Conservation (phyloP, 1,139 yeast genomes). For the Kurtzmaniella quercitrusa region DNA sequence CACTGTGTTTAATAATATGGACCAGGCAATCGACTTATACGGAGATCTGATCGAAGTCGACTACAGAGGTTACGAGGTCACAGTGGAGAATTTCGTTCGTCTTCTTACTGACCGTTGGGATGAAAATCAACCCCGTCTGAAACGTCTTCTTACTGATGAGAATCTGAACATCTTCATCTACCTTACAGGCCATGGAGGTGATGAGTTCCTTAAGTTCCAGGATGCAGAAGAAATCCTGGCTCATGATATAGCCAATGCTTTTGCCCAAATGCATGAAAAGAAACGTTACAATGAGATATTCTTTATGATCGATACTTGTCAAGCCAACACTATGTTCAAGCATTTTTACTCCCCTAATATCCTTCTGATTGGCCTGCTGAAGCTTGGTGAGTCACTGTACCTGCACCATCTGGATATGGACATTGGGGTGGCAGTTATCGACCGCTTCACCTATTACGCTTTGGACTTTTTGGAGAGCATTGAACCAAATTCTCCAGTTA, state of each 20-base stretch:
- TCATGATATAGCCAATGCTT: conserved; percentile 94
- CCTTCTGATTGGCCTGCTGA: conserved; percentile 91
- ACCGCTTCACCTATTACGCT: conserved; percentile 89
- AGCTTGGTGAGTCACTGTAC: conserved; percentile 82
- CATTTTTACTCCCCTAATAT: conserved; percentile 90
- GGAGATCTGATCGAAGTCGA: conserved; percentile 96
- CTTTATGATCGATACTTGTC: conserved; percentile 98
- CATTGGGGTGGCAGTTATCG: conserved; percentile 96
- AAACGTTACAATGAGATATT: conserved; percentile 90
- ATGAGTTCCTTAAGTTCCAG: conserved; percentile 92
- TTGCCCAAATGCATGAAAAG: conserved; percentile 95
- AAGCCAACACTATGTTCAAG: conserved; percentile 96
- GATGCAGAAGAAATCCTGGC: conserved; percentile 98
- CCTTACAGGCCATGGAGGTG: conserved; percentile 98
- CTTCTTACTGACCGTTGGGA: conserved; percentile 94
- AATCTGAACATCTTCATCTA: conserved; percentile 90
- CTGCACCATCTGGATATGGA: conserved; percentile 95
- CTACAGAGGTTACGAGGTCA: conserved; percentile 95
- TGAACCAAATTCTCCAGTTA: conserved; percentile 66
- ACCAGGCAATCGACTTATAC: conserved; percentile 88
- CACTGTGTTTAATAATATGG: conserved; percentile 89
- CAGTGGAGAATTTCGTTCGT: conserved; percentile 91
- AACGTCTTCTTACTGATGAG: conserved; percentile 86
- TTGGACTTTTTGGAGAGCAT: conserved; percentile 83
- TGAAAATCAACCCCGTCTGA: conserved; percentile 86